Evolutionary conservation across 2,329 filamentous ascomycete species (phyloP), one percentile per base, ranked within the genome.

Genomic region (Trichoderma atrobrunneum): DNA sequence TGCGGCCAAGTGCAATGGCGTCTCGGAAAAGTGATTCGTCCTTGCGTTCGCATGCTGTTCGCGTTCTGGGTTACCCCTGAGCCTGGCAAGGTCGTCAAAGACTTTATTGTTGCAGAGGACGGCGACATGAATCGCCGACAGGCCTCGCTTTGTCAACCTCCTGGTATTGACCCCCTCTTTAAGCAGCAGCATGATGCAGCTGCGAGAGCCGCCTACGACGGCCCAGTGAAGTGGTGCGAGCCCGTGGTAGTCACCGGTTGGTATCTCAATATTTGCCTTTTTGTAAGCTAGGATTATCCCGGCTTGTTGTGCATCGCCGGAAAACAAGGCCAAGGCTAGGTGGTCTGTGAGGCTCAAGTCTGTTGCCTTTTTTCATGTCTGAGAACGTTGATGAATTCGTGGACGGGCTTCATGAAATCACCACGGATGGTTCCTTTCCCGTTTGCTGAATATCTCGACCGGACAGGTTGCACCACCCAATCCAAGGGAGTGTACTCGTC

Each of bases 221-320:
- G 70, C 70, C 70, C 64, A 72, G 21, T 72, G 70, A 28, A 72
- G 51, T 7, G 64, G 70, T 14, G 65, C 21, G 24, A 72, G 34
- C 3, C 64, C 70, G 24, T 72, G 51, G 2, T 34, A n/a, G 28
- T 72, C 70, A 11, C 26, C 16, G 4, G 70, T 72, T 28, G 12
- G 26, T 16, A 18, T 10, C 11, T 57, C 43, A 5, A 72, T 34
- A 7, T 63, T 18, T 24, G 57, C 30, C 10, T 34, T 16, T 30
- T 48, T 57, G 30, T 59, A 21, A 28, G 18, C 30, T n/a, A 72
- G 3, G 12, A 70, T 11, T 14, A 14, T 10, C 43, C 48, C 7
- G 4, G 54, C 64, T 18, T 26, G 51, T 8, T 18, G 11, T n/a
- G 24, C 24, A n/a, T 72, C 70, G 7, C 70, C 39, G 16, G 51